phyloP scores from a whole-genome alignment of 2,329 filamentous ascomycete species.

The Aschersonia sp. region DNA sequence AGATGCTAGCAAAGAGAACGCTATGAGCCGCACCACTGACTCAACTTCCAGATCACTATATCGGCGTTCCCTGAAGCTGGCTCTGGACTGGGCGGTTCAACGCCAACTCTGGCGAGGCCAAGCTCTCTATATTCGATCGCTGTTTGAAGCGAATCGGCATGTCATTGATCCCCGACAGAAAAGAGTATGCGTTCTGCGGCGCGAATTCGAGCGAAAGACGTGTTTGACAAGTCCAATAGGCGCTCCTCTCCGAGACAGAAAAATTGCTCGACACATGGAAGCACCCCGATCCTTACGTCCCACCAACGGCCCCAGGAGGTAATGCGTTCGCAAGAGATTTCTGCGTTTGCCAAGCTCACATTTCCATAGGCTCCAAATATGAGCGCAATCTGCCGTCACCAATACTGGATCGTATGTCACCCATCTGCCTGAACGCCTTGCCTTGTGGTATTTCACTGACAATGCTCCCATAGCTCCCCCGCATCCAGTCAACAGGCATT shows the following conservation, averaged over 20 bases:
- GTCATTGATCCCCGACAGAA: conserved; percentile 75
- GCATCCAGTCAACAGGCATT: conserved; percentile 3
- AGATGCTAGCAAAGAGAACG: neutral
- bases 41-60: conserved; percentile 55
- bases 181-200: conserved; percentile 40
- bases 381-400: conserved; percentile 81
- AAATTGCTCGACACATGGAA: conserved; percentile 86
- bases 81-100: conserved; percentile 91
- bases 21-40: no score
- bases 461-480: conserved; percentile 11
- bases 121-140: conserved; percentile 83
- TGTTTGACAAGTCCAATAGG: conserved; percentile 32
- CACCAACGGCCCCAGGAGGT: conserved; percentile 90
- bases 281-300: conserved; percentile 84
- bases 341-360: conserved; percentile 4
- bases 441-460: neutral
- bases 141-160: conserved; percentile 88
- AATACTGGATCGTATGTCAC: conserved; percentile 61
- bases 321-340: conserved; percentile 13
- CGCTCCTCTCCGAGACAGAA: conserved; percentile 75
- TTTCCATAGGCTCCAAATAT: conserved; percentile 68
- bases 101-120: conserved; percentile 89
- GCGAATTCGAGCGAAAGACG: neutral
- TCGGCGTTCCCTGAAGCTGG: conserved; percentile 79
- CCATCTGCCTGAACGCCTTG: neutral